phyloP scores from a whole-genome alignment of 2,329 filamentous ascomycete species.

The Xylaria sp. region DNA sequence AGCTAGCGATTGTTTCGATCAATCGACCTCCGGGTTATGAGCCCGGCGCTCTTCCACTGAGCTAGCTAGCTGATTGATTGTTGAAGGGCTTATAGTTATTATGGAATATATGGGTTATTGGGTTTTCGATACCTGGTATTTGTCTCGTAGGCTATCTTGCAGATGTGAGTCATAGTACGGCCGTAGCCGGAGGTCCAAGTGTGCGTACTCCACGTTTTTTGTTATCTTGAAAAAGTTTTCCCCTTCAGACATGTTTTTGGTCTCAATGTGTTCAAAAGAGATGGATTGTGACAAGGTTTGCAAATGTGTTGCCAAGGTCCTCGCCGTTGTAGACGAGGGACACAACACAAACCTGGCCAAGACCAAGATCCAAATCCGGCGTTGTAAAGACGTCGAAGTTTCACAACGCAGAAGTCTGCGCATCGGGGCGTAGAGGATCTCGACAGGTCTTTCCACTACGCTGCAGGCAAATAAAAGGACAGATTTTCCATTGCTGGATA shows the following conservation, averaged over 20 bases:
- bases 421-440: slow-evolving; percentile 28
- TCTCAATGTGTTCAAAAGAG: slow-evolving; percentile 24
- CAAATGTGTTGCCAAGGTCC: slow-evolving; percentile 24
- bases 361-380: slow-evolving; percentile 25
- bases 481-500: background rate
- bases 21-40: slow-evolving; percentile 51
- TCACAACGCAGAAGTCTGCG: slow-evolving; percentile 27
- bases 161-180: slow-evolving; percentile 1
- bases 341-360: slow-evolving; percentile 32
- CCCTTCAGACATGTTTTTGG: slow-evolving; percentile 15
- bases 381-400: slow-evolving; percentile 28
- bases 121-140: too few species aligned
- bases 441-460: background rate
- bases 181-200: background rate
- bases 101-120: background rate
- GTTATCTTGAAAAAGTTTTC: too few species aligned
- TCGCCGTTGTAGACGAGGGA: slow-evolving; percentile 31
- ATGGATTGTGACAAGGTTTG: slow-evolving; percentile 28
- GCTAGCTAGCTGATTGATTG: slow-evolving; percentile 37
- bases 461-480: too few species aligned
- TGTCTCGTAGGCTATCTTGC: background rate
- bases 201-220: too few species aligned
- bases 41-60: slow-evolving; percentile 51
- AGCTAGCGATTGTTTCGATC: slow-evolving; percentile 51
- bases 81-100: background rate